Conservation (phyloP, 495 filamentous ascomycete species). For the Xylaria curta region DNA sequence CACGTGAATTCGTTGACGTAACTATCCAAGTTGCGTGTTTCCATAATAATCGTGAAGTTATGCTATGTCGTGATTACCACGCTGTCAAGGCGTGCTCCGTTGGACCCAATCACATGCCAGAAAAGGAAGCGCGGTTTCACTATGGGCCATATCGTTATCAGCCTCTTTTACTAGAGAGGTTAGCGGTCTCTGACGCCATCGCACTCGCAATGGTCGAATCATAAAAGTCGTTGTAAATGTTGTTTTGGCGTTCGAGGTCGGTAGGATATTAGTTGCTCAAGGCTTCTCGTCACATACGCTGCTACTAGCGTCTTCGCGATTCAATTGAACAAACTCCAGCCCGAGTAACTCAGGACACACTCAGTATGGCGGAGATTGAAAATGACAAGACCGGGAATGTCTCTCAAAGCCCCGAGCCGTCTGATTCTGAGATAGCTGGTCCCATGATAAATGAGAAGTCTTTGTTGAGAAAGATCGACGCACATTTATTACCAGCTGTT, state of each 20-base stretch:
- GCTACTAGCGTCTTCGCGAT: not conserved
- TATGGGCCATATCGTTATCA: not conserved
- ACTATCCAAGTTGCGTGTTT: not conserved
- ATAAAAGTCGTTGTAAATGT: not conserved
- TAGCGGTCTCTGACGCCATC: conserved; percentile 18
- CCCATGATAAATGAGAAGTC: conserved; percentile 63
- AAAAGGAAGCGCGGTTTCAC: not conserved
- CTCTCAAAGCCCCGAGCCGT: conserved; percentile 28
- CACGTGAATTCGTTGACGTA: not conserved
- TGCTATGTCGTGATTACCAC: conserved; percentile 23
- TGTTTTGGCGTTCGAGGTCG: not conserved
- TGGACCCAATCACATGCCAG: conserved; percentile 22
- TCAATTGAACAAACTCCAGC: not conserved
- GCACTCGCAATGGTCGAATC: not conserved
- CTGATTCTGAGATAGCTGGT: conserved; percentile 36
- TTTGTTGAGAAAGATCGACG: conserved; percentile 70
- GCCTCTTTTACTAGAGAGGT: conserved; percentile 2
- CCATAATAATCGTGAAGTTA: not conserved
- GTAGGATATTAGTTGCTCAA: not conserved
- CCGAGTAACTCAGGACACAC: not conserved
- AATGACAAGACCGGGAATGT: not conserved
- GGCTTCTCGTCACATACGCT: not conserved
- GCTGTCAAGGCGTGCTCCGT: conserved; percentile 26
- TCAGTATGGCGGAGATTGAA: not conserved
- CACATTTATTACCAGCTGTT: conserved; percentile 67